phyloP scores from a whole-genome alignment of 2,329 filamentous ascomycete genomes.

The Botrytis byssoidea region DNA sequence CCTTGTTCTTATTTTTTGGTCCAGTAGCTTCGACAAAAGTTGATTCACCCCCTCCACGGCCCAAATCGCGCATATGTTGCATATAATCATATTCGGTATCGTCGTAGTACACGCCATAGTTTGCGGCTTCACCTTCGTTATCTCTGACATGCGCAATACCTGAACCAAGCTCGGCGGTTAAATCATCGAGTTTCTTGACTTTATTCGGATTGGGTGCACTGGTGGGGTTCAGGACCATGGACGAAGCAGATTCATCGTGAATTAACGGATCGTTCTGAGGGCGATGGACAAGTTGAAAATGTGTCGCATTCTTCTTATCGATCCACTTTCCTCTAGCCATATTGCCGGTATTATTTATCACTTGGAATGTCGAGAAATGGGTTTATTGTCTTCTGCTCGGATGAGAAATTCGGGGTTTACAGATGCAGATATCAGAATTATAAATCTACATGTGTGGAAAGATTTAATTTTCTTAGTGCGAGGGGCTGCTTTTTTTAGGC shows the following conservation, averaged over 20 bases:
- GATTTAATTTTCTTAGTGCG: constrained; percentile 20
- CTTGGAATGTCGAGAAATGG: not conserved
- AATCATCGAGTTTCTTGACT: constrained; percentile 69
- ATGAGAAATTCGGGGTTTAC: not conserved
- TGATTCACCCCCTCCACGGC: constrained; percentile 64
- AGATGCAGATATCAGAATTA: not conserved
- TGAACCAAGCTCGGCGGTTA: constrained; percentile 72
- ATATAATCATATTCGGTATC: constrained; percentile 98
- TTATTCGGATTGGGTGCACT: constrained; percentile 51
- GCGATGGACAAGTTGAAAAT: constrained; percentile 91
- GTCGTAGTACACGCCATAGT: constrained; percentile 91
- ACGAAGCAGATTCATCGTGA: constrained; percentile 82
- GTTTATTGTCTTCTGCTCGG: not conserved
- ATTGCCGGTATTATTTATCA: constrained; percentile 37
- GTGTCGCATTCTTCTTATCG: constrained; percentile 89
- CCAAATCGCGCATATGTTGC: constrained; percentile 95
- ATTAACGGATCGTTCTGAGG: constrained; percentile 97
- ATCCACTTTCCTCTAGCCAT: constrained; percentile 45
- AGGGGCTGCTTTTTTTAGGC: constrained; percentile 23
- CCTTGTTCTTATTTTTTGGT: constrained; percentile 63
- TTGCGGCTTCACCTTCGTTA: constrained; percentile 95
- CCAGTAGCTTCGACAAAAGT: constrained; percentile 78
- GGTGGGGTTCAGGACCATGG: constrained; percentile 82
- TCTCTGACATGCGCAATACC: constrained; percentile 65
- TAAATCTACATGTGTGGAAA: constrained; percentile 22